Base-by-base conservation (phyloP, 192 early-diverging fungal genomes). In the Cetraspora pellucida region DNA sequence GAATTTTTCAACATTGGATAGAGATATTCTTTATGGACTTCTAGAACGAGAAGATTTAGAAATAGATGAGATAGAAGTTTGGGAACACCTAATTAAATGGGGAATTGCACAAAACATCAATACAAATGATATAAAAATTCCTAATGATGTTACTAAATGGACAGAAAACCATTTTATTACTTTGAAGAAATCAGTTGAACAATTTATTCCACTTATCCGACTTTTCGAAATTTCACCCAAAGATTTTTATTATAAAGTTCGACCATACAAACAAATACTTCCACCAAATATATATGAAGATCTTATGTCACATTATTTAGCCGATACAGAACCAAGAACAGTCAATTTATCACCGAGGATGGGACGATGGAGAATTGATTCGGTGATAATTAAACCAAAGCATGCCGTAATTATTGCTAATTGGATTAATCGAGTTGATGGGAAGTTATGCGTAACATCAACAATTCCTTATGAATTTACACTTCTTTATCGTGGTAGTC, bases 51-150 rank as follows among this genome's bases (percentile, higher is more conserved):
- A 69, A 23, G 67, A 69, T 45, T 44, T 72, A 57, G 11, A n/a
- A 55, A n/a, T 58, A 6, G 50, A 72, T 43, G 71, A 72, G 27
- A 31, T 43, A n/a, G 52, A 37, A 57, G 7, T 72, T 13, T 72
- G 71, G 71, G 54, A 72, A n/a, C 4, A 43, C 21, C 17, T 72
- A 21, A 72, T 72, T 55, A 57, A 57, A 72, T 72, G 71, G 71
- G 71, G 71, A 21, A 27, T 37, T 55, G 61, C 61, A 28, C 61
- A 64, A 43, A 63, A 23, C 16, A 3, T 21, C 60, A 46, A 37
- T 37, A 6, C 23, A 30, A 27, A 30, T 19, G 17, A 31, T 17
- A 11, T 13, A n/a, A 52, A 21, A 7, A 11, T 57, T 37, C 23
- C 25, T 16, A 52, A 16, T 19, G 71, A 72, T 69, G 21, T 47